phyloP scores from a whole-genome alignment of 139 green algal genomes.

The Choricystis sp. region DNA sequence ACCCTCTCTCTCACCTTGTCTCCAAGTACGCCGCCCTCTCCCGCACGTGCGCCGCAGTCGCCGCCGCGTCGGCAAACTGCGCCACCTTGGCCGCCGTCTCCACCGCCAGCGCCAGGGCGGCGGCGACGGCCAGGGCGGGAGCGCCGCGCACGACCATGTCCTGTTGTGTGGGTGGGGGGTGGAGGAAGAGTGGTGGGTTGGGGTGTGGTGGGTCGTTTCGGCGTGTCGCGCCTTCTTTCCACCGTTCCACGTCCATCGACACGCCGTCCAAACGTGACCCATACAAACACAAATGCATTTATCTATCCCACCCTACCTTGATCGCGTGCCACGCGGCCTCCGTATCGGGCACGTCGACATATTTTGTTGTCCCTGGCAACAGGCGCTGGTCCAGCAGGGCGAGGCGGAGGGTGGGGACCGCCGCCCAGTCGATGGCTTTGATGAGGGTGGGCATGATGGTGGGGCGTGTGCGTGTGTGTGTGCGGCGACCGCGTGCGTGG shows the following conservation, averaged over 20 bases:
- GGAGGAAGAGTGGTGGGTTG: neutral
- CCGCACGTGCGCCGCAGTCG: conserved; percentile 17
- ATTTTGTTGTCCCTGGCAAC: conserved; percentile 53
- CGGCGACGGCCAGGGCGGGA: conserved; percentile 82
- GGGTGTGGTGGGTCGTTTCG: conserved; percentile 11
- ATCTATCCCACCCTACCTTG: conserved; percentile 7
- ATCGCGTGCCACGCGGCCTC: conserved; percentile 48
- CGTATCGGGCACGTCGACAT: conserved; percentile 31
- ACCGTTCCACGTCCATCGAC: neutral
- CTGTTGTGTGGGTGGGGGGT: neutral
- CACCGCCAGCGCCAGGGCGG: conserved; percentile 51
- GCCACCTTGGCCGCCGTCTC: conserved; percentile 33
- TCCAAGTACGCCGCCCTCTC: conserved; percentile 55
- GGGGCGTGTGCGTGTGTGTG: no score
- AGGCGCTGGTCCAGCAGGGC: conserved; percentile 79
- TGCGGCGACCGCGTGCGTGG: no score
- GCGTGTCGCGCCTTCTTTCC: neutral
- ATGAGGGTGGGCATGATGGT: conserved; percentile 21
- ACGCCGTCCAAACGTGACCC: neutral
- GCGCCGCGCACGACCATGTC: conserved; percentile 91
- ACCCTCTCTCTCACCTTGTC: conserved; percentile 34
- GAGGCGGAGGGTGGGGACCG: conserved; percentile 37
- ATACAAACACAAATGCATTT: neutral
- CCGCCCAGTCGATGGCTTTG: conserved; percentile 50
- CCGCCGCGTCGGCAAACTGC: conserved; percentile 23